Conservation (phyloP, 2,329 filamentous ascomycete species). For the Phaeosphaeria sp. region DNA sequence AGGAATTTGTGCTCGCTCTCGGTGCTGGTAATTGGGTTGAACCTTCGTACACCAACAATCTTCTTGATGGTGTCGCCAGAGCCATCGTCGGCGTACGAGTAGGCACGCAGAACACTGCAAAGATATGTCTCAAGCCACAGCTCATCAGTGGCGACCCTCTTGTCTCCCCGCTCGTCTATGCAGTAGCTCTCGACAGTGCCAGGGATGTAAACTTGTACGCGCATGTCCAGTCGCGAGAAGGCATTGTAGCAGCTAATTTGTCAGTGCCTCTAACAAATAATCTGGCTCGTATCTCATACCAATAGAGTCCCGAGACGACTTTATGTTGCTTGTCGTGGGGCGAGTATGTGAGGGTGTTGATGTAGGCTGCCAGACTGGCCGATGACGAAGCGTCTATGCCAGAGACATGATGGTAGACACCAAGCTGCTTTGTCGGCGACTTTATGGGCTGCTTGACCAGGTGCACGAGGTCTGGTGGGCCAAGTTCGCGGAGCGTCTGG, state of each 20-base stretch:
- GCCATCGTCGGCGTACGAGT: slow-evolving; percentile 95
- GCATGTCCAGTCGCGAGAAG: slow-evolving; percentile 97
- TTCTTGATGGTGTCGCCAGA: slow-evolving; percentile 94
- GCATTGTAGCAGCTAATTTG: slow-evolving; percentile 88
- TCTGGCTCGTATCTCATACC: slow-evolving; percentile 60
- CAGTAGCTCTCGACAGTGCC: slow-evolving; percentile 97
- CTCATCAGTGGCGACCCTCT: slow-evolving; percentile 89
- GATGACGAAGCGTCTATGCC: slow-evolving; percentile 97
- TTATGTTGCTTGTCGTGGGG: slow-evolving; percentile 85
- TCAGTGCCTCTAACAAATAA: slow-evolving; percentile 29
- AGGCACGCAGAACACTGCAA: slow-evolving; percentile 91
- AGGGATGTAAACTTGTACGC: slow-evolving; percentile 95
- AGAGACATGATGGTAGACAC: slow-evolving; percentile 97
- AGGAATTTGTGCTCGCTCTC: slow-evolving; percentile 97
- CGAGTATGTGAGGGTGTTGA: slow-evolving; percentile 94
- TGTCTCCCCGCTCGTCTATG: slow-evolving; percentile 95
- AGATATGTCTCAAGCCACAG: slow-evolving; percentile 98
- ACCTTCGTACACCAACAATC: slow-evolving; percentile 94
- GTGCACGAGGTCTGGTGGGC: slow-evolving; percentile 94
- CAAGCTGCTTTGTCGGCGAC: slow-evolving; percentile 71
- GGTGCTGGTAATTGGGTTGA: slow-evolving; percentile 98
- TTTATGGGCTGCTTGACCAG: slow-evolving; percentile 79
- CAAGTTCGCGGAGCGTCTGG: slow-evolving; percentile 84
- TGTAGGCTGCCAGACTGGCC: slow-evolving; percentile 94
- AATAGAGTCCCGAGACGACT: slow-evolving; percentile 93